Evolutionary conservation across 2,329 filamentous ascomycete genomes (phyloP), one percentile per base, ranked within the genome.

Genomic region (Alternaria gaisen): DNA sequence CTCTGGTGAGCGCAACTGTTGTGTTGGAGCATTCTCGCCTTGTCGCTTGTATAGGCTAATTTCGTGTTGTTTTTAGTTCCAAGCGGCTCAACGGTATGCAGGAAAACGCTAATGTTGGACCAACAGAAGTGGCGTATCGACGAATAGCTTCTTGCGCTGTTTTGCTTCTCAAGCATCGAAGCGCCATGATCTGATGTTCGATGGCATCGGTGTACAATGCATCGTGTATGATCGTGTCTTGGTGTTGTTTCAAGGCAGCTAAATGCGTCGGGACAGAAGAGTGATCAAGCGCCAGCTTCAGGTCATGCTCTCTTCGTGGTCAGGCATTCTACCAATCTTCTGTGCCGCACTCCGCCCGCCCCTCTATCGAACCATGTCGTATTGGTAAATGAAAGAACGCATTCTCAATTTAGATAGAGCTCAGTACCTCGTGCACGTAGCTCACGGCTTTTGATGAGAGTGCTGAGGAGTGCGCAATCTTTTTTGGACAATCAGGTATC

Each of bases 371-470:
- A 22, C n/a, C 32, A 36, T 50, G 46, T 36, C 46, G 30, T 50
- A 50, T 50, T 7, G 46, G 32, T 20, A 50, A 50, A 50, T 50
- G 46, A 50, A 50, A 30, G 20, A n/a, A 22, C 20, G 20, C 20
- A 32, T 36, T 36, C 16, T 8, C 32, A 36, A 24, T 14, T 36
- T 30, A 12, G 46, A 22, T 14, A 50, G 20, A 24, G 30, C 14
- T 14, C 12, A 38, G 14, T 38, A 8, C 30, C 22, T 24, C 30
- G 9, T n/a, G 20, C 32, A n/a, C 46, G 16, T n/a, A 22, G 34
- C 20, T 38, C 18, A 50, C 32, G 14, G 36, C 30, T 38, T 16
- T 38, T 50, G 30, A 36, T 36, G 22, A 24, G 22, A n/a, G 20
- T n/a, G 20, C 18, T 16, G 22, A 34, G 18, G 20, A 5, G 18